phyloP scores from a whole-genome alignment of 140 eudicot species.

The Oenanthe javanica region DNA sequence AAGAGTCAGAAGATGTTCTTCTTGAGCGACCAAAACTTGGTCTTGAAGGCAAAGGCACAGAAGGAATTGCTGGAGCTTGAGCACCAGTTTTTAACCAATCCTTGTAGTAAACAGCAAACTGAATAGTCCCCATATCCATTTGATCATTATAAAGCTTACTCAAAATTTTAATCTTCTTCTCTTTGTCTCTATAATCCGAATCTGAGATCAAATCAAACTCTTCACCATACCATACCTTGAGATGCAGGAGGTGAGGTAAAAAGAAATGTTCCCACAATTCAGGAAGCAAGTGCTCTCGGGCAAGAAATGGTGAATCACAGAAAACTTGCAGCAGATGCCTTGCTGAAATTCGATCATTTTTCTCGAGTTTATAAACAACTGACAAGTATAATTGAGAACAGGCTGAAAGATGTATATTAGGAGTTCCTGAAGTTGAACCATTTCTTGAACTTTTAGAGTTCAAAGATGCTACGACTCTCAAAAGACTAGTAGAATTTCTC shows the following conservation, averaged over 20 bases:
- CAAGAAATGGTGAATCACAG: slow-evolving; percentile 56
- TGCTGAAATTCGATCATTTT: slow-evolving; percentile 56
- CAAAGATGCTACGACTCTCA: slow-evolving; percentile 45
- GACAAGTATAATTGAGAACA: slow-evolving; percentile 73
- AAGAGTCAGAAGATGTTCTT: slow-evolving; percentile 31
- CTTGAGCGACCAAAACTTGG: slow-evolving; percentile 24
- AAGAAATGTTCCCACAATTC: slow-evolving; percentile 89
- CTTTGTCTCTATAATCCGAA: slow-evolving; percentile 24
- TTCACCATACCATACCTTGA: slow-evolving; percentile 56
- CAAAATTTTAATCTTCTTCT: slow-evolving; percentile 31
- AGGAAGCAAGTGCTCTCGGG: slow-evolving; percentile 56
- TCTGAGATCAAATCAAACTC: slow-evolving; percentile 33
- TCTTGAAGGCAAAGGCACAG: slow-evolving; percentile 61
- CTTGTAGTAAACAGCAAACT: slow-evolving; percentile 64
- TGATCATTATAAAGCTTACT: slow-evolving; percentile 39
- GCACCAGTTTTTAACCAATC: slow-evolving; percentile 78
- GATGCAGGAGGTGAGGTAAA: slow-evolving; percentile 73
- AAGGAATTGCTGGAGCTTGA: slow-evolving; percentile 59
- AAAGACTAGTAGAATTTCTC: slow-evolving; percentile 40
- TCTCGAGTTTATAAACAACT: slow-evolving; percentile 56
- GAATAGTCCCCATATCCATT: slow-evolving; percentile 54
- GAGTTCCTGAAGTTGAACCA: slow-evolving; percentile 39
- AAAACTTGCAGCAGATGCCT: slow-evolving; percentile 56
- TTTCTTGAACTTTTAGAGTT: slow-evolving; percentile 36
- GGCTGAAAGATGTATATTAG: slow-evolving; percentile 50